These are phyloP conservation scores for Microdochium nivale DNA, from an alignment of 2,329 filamentous ascomycete genomes.

Conservation along the genomic window DNA sequence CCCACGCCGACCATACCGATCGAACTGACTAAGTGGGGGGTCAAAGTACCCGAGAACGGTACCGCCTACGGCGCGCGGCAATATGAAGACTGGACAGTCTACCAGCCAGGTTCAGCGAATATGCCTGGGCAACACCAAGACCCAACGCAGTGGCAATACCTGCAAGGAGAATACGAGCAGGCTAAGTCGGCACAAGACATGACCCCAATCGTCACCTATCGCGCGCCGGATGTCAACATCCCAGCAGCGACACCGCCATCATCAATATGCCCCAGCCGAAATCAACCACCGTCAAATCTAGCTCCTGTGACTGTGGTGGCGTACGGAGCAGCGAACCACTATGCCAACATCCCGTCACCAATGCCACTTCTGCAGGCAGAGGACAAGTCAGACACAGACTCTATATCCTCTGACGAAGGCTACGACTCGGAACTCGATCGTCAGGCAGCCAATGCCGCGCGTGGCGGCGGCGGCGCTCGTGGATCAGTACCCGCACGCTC, in stretches of 20 bases:
- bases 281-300: background rate
- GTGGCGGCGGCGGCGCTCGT: too few species aligned
- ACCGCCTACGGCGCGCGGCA: constrained; percentile 29
- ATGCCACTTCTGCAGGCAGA: background rate
- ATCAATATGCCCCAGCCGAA: background rate
- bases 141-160: background rate
- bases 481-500: constrained; percentile 4
- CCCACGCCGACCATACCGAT: constrained; percentile 35
- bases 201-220: background rate
- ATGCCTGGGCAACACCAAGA: background rate
- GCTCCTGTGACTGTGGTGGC: background rate
- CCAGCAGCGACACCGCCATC: background rate
- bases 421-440: background rate
- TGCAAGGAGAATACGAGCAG: background rate
- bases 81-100: background rate
- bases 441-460: background rate
- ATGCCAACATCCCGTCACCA: background rate
- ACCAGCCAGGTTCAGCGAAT: too few species aligned
- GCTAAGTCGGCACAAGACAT: background rate
- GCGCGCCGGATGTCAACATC: background rate
- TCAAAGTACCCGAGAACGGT: constrained; percentile 25
- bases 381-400: background rate
- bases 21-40: constrained; percentile 38
- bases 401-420: background rate
- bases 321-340: background rate